A percentile compares a stretch with the other conserved stretches of the same genome.
Evolutionary conservation across 768 basidiomycete species (phyloP).

Genomic region (Auriscalpium orientale): DNA sequence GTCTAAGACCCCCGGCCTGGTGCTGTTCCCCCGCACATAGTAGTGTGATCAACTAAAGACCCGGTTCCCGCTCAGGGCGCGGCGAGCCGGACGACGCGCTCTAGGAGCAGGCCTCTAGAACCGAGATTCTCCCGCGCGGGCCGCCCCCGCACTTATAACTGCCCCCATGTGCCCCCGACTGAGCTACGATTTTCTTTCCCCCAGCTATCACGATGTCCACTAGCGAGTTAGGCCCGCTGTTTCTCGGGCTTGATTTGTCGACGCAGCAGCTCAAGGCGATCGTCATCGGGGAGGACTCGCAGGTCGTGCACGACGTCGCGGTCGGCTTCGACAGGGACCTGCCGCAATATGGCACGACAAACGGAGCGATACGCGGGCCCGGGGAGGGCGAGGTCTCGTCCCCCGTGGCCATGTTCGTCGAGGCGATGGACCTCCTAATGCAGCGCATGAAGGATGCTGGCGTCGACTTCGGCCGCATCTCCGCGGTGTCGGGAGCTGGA

Average conservation of each 20-base stretch:
- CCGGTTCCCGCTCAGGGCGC: too few species aligned
- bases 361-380: conserved; percentile 59
- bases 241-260: conserved; percentile 81
- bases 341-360: conserved; percentile 55
- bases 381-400: conserved; percentile 68
- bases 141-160: too few species aligned
- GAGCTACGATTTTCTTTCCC: neutral
- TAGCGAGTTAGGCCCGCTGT: conserved; percentile 27
- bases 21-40: too few species aligned
- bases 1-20: too few species aligned
- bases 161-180: too few species aligned
- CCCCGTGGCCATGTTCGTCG: conserved; percentile 80
- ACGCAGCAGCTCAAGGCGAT: conserved; percentile 83
- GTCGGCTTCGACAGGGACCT: conserved; percentile 81
- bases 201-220: conserved; percentile 1
- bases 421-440: conserved; percentile 74
- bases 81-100: too few species aligned
- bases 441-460: conserved; percentile 50
- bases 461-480: conserved; percentile 51
- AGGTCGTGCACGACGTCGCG: conserved; percentile 57
- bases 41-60: too few species aligned
- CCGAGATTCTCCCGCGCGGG: too few species aligned
- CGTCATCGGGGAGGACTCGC: conserved; percentile 47
- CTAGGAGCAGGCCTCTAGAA: too few species aligned
- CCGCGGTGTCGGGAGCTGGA: conserved; percentile 68